These are phyloP conservation scores for Neurospora intermedia DNA, from an alignment of 495 filamentous ascomycete species.

Conservation along the genomic window DNA sequence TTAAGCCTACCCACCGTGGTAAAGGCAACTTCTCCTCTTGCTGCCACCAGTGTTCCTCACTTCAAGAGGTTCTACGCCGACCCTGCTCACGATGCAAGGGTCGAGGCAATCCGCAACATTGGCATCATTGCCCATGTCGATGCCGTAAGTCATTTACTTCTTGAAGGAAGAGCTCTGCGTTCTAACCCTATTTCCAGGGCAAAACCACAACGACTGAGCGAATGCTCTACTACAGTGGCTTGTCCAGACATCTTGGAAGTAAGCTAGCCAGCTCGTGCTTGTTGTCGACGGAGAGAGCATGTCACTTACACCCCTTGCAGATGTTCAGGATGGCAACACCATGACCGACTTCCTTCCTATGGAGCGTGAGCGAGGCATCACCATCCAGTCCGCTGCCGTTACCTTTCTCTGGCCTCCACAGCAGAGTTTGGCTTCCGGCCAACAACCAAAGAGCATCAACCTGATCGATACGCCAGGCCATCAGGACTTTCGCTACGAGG, in stretches of 20 bases:
- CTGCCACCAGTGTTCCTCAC: neutral
- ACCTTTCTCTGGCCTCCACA: slow-evolving; percentile 72
- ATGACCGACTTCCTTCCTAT: slow-evolving; percentile 96
- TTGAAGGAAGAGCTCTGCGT: neutral
- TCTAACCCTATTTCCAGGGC: slow-evolving; percentile 40
- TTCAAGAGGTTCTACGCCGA: neutral
- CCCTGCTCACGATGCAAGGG: slow-evolving; percentile 21
- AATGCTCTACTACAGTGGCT: slow-evolving; percentile 96
- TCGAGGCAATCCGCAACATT: slow-evolving; percentile 70
- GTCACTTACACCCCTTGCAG: slow-evolving; percentile 28
- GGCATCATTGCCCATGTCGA: slow-evolving; percentile 99
- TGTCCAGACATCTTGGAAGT: slow-evolving; percentile 78
- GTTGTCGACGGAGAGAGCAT: neutral
- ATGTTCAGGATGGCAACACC: slow-evolving; percentile 95
- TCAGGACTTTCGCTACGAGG: slow-evolving; percentile 97
- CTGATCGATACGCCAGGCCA: slow-evolving; percentile 97
- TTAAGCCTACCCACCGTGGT: neutral
- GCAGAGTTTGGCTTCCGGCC: slow-evolving; percentile 21
- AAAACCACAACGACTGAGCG: slow-evolving; percentile 99
- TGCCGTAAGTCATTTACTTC: slow-evolving; percentile 49
- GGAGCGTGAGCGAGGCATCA: slow-evolving; percentile 88
- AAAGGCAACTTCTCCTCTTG: neutral
- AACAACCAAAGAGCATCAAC: slow-evolving; percentile 54
- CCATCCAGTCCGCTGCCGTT: slow-evolving; percentile 95
- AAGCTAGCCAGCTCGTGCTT: slow-evolving; percentile 15